A percentile compares a stretch with the other conserved stretches of the same genome.
Conservation (phyloP, 139 green algal species). For the Astrephomene gubernaculifera region DNA sequence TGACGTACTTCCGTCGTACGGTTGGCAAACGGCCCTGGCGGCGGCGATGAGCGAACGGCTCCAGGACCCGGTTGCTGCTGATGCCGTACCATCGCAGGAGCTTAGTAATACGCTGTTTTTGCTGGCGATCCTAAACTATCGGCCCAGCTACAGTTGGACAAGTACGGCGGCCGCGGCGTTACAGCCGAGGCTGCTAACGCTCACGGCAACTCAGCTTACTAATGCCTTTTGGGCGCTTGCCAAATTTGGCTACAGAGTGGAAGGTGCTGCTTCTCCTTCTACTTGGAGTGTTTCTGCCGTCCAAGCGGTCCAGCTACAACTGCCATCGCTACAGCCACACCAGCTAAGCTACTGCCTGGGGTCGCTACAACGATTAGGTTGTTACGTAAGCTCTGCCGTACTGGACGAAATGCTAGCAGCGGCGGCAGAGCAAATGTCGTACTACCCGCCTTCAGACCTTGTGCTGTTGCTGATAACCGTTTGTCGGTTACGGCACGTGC, state of each 20-base stretch:
- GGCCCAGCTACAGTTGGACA: background rate
- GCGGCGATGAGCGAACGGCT: background rate
- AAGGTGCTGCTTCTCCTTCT: too few relatives aligned
- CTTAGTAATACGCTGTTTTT: conserved; percentile 26
- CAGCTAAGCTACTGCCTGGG: conserved; percentile 39
- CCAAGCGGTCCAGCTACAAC: conserved; percentile 30
- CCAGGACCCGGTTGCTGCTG: background rate
- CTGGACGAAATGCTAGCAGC: conserved; percentile 40
- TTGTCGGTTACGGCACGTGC: conserved; percentile 16
- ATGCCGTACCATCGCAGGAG: background rate
- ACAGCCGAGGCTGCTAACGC: conserved; percentile 14
- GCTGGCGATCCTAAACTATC: conserved; percentile 37
- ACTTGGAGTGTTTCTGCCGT: conserved; percentile 5
- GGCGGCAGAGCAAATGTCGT: background rate
- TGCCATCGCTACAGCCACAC: conserved; percentile 13
- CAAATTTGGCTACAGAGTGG: conserved; percentile 11
- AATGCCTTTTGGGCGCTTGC: conserved; percentile 23
- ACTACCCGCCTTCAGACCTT: background rate
- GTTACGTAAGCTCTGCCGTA: background rate
- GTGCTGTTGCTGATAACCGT: conserved; percentile 44
- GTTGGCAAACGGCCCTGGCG: conserved; percentile 32
- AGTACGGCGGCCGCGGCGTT: conserved; percentile 8
- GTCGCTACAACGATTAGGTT: conserved; percentile 35
- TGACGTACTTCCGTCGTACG: conserved; percentile 26
- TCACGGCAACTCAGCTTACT: conserved; percentile 10